Percentiles rank a stretch among this genome's conserved stretches.
Evolutionary conservation across 805 yeast species (phyloP).

Genomic region (Myxozyma neotropica): DNA sequence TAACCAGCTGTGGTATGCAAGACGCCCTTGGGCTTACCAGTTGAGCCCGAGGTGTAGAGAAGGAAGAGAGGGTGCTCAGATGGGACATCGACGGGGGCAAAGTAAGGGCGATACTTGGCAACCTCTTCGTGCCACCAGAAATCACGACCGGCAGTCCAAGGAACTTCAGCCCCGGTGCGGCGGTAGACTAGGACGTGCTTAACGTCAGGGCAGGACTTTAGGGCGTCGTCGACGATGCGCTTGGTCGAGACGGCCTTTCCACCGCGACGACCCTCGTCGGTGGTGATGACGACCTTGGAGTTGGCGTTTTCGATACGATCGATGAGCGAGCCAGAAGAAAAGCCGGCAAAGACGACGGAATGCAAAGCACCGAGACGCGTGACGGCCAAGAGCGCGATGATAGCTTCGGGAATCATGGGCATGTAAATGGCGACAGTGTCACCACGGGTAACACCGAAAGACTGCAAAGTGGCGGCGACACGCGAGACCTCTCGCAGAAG

Average conservation of each 20-base stretch:
- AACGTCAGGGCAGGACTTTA: slow-evolving; percentile 68
- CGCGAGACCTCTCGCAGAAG: slow-evolving; percentile 80
- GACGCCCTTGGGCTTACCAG: slow-evolving; percentile 98
- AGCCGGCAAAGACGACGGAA: slow-evolving; percentile 96
- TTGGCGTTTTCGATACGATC: slow-evolving; percentile 90
- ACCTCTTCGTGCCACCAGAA: slow-evolving; percentile 94
- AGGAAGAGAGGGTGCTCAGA: slow-evolving; percentile 95
- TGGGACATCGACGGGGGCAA: slow-evolving; percentile 83
- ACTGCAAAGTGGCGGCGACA: slow-evolving; percentile 78
- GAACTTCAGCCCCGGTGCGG: slow-evolving; percentile 80
- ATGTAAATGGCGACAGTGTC: slow-evolving; percentile 95
- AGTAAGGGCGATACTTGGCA: slow-evolving; percentile 76
- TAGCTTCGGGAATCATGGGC: slow-evolving; percentile 98
- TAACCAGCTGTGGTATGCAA: slow-evolving; percentile 95
- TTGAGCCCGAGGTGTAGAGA: slow-evolving; percentile 96
- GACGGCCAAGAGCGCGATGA: slow-evolving; percentile 91
- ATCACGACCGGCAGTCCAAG: slow-evolving; percentile 80
- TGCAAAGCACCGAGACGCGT: slow-evolving; percentile 94
- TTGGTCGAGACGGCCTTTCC: slow-evolving; percentile 91
- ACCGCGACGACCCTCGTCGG: slow-evolving; percentile 95
- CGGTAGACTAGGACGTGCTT: slow-evolving; percentile 82
- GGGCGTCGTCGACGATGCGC: slow-evolving; percentile 93
- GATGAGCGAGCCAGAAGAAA: slow-evolving; percentile 85
- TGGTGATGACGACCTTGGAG: slow-evolving; percentile 84
- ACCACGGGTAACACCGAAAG: slow-evolving; percentile 89